Base-by-base conservation (phyloP, 108 stramenopile genomes). In the Skeletonema potamos region DNA sequence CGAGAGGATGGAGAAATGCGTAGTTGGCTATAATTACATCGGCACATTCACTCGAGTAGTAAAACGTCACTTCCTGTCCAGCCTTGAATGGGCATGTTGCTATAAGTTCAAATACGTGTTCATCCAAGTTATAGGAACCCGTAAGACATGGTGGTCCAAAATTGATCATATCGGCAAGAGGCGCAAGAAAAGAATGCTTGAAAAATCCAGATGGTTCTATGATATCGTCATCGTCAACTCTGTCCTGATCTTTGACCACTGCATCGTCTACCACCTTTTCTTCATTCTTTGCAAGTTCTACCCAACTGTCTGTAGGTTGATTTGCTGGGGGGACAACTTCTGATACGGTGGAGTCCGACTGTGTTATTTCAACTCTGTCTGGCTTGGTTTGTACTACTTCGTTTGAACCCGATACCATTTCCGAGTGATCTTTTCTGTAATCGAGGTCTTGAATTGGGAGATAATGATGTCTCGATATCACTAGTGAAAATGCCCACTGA, bases 41-140 rank as follows among this genome's bases (percentile, higher is more conserved):
- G 27, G 86, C 74, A 54, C 93, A 94, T 64, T 91, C 89, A 61
- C 87, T 86, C 13, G 81, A 80, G 60, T 93, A 93, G 85, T 86
- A 93, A 72, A 90, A 94, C 5, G 93, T 94, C 9, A 94, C 74
- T 83, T 94, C 93, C 72, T 94, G 89, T 12, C 93, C 93, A 54
- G 73, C 66, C 7, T 32, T n/a, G 75, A 90, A 89, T 27, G 73
- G 54, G 57, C 92, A 91, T 6, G 90, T 89, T 8, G 92, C 90
- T 59, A 90, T 64, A 13, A 94, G 73, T 48, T 94, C 88, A 84
- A 94, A 91, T 11, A 81, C 61, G 27, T 88, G 69, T 18, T 77
- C 89, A n/a, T 76, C 75, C 8, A 44, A 9, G 73, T 91, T 88
- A 85, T 94, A 94, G 7, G 46, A n/a, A 9, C 90, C 92, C 11